Base-by-base conservation (phyloP, 2,329 filamentous ascomycete genomes). In the Dothideomycetes sp. region DNA sequence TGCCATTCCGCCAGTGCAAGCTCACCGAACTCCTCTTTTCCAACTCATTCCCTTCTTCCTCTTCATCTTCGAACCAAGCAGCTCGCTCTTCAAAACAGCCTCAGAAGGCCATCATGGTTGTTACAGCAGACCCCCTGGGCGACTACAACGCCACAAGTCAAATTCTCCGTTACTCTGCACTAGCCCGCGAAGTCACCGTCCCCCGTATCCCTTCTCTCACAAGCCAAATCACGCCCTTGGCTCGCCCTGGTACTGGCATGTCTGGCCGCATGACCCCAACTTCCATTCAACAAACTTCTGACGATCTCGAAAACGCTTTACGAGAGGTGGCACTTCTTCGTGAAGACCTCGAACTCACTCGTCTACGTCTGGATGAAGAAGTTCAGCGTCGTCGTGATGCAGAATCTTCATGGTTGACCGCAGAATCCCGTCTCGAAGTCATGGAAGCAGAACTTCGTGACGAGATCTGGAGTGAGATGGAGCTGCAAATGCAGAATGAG, bases 81-180 rank as follows among this genome's bases (percentile, higher is more conserved):
- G 50, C 57, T 18, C 51, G 55, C 15, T 51, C 56, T 60, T 68
- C 71, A 11, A 76, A 80, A 12, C 76, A 78, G 47, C 83, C 86
- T 0, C 91, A 96, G 58, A 88, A 83, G 54, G 88, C 82, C 1
- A 78, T 94, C 53, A 96, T 98, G 88, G 83, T 98, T 43, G 89
- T 96, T 12, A 94, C 89, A 0, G 91, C 89, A 3, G 89, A 98
- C 54, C 85, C 91, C 0, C 64, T 84, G 10, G 89, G 91, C 25
- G 91, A 98, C 61, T 95, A 88, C 68, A 96, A 96, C 56, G 87
- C 91, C 10, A 98, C 91, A 0, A 93, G 85, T 4, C 91, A 96
- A 57, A 96, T 98, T 46, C 70, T 98, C 1, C 80, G 89, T 13
- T 98, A 98, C 64, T 91, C 85, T 16, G 89, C 91, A 1, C 73